Base-by-base conservation (phyloP, 805 yeast genomes). In the Kockiozyma suomiensis region DNA sequence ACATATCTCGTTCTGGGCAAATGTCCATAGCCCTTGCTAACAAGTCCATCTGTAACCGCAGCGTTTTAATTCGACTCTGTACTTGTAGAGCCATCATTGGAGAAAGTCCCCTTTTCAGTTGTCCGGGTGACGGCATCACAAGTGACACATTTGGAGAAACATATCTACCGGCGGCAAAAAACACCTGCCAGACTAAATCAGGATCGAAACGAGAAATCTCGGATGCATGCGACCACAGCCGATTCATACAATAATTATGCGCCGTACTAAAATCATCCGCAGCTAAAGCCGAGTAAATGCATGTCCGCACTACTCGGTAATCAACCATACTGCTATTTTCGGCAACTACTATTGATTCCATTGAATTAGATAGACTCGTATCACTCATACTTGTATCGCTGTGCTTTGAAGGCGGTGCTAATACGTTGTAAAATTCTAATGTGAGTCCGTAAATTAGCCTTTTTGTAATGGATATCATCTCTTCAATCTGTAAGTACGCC, bases 161-260 rank as follows among this genome's bases (percentile, higher is more conserved):
- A 71, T 71, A 81, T 72, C 87, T 86, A 2, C 88, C 88, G 2
- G 87, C 85, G 67, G 89, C 96, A 67, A 85, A 86, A 62, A 87
- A 83, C 0, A 88, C 83, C 26, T 85, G 78, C 96, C 97, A 90
- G 6, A 76, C 70, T 15, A 69, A 48, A 50, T 77, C 73, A 17
- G 74, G 74, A 54, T 65, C 68, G 12, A 73, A 45, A 12, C 48
- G 49, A 30, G 68, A 33, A 42, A 64, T 56, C 30, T 62, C 52
- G 5, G 49, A 19, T 28, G 68, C 50, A 28, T 53, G 33, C 10
- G 59, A 33, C 42, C 65, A 56, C 3, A 70, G 59, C 13, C 57
- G 55, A 21, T 61, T 58, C 42, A 66, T 64, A 43, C 75, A 69
- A 65, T 61, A 65, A 26, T 76, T 74, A 62, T 77, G 79, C 0